These are phyloP conservation scores for Cyclaneusma minus DNA, from an alignment of 2,329 filamentous ascomycete species.

Conservation along the genomic window DNA sequence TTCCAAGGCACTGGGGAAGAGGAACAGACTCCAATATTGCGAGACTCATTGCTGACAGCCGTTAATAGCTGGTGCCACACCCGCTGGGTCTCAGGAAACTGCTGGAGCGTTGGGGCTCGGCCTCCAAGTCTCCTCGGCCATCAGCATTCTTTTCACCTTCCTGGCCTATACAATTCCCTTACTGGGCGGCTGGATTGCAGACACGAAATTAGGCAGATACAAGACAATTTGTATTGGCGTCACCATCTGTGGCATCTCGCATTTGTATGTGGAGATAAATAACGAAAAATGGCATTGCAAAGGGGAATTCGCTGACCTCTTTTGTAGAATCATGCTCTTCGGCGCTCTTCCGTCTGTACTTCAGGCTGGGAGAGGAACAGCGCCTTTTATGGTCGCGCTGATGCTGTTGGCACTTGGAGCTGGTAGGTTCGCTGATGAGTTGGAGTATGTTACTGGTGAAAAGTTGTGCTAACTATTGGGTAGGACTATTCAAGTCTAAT, in stretches of 20 bases:
- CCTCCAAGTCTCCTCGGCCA: conserved; percentile 33
- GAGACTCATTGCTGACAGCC: too few relatives aligned
- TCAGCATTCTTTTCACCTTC: conserved; percentile 34
- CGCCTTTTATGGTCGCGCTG: conserved; percentile 20
- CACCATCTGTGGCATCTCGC: conserved; percentile 40
- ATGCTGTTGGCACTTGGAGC: conserved; percentile 19
- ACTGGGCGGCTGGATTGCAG: conserved; percentile 38
- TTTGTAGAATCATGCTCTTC: conserved; percentile 14
- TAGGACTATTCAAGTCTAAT: conserved; percentile 56
- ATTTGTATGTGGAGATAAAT: too few relatives aligned
- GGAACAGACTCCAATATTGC: too few relatives aligned
- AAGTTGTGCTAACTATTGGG: conserved; percentile 1
- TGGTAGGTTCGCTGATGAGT: too few relatives aligned
- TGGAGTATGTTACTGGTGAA: conserved; percentile 4
- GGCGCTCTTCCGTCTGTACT: conserved; percentile 17
- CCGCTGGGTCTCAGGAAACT: conserved; percentile 10
- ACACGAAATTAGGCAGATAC: conserved; percentile 51
- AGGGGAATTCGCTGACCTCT: too few relatives aligned
- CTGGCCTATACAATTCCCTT: conserved; percentile 33
- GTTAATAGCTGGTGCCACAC: conserved; percentile 23
- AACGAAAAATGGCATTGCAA: too few relatives aligned
- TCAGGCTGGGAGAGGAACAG: conserved; percentile 18
- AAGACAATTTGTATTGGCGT: conserved; percentile 36
- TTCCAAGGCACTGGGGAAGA: too few relatives aligned
- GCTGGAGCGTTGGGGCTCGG: conserved; percentile 45